These are phyloP conservation scores for Alternaria triticina DNA, from an alignment of 2,329 filamentous ascomycete species.

Conservation along the genomic window DNA sequence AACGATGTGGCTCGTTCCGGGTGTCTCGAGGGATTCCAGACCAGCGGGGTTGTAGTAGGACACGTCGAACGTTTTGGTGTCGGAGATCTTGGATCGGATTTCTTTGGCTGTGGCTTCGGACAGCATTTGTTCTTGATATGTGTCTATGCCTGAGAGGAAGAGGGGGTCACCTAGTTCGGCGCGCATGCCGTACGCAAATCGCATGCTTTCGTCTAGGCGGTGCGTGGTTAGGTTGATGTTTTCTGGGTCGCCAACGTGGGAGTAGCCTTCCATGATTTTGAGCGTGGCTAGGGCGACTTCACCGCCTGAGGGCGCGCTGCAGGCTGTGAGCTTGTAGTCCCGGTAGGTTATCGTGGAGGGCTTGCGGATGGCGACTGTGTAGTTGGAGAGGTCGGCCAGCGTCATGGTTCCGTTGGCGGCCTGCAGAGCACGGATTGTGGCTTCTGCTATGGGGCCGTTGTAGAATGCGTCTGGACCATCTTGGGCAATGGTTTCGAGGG, in stretches of 20 bases:
- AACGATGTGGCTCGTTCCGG: conserved; percentile 77
- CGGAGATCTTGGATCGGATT: conserved; percentile 72
- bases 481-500: conserved; percentile 77
- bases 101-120: conserved; percentile 63
- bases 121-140: conserved; percentile 72
- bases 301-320: conserved; percentile 79
- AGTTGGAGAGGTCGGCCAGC: conserved; percentile 75
- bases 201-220: conserved; percentile 83
- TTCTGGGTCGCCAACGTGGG: conserved; percentile 64
- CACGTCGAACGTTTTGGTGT: conserved; percentile 73
- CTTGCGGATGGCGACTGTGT: conserved; percentile 69
- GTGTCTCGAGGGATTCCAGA: conserved; percentile 70
- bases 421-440: conserved; percentile 73
- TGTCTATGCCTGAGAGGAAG: conserved; percentile 69
- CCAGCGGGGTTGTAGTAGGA: conserved; percentile 74
- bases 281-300: conserved; percentile 76
- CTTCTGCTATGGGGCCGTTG: conserved; percentile 72
- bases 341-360: conserved; percentile 63
- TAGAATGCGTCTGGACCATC: conserved; percentile 79
- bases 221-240: conserved; percentile 75
- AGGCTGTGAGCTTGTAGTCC: conserved; percentile 72
- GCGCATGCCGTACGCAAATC: conserved; percentile 82
- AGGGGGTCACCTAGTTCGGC: conserved; percentile 82
- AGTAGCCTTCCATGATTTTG: conserved; percentile 83
- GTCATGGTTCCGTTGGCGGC: conserved; percentile 83